phyloP scores from a whole-genome alignment of 73 alveolate species.

The Paramecium sexaurelia region DNA sequence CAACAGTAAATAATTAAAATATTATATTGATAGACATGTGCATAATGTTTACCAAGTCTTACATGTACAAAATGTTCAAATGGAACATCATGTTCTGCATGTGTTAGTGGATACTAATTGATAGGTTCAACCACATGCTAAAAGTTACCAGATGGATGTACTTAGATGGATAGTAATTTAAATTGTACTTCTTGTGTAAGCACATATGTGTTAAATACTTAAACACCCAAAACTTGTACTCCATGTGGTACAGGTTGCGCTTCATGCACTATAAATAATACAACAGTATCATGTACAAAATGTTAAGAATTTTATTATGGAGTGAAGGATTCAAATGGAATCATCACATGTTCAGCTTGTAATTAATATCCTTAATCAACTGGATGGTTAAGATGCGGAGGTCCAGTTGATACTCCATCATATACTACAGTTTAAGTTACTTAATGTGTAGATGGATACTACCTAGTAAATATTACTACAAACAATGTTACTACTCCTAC shows the following conservation, averaged over 20 bases:
- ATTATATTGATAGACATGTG: background rate
- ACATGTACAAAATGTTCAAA: background rate
- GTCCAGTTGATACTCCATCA: background rate
- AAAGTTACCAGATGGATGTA: background rate
- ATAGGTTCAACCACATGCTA: background rate
- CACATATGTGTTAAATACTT: background rate
- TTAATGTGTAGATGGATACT: conserved; percentile 22
- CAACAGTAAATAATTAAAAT: background rate
- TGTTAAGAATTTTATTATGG: conserved; percentile 8
- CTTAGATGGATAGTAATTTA: background rate
- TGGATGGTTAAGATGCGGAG: conserved; percentile 41
- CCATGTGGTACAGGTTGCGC: conserved; percentile 22
- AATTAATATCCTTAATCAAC: background rate
- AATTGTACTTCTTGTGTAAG: background rate
- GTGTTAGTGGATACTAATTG: background rate
- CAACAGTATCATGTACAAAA: background rate
- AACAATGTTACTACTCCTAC: background rate
- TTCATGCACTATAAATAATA: background rate
- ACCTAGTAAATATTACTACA: background rate
- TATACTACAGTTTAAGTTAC: background rate
- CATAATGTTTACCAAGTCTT: background rate
- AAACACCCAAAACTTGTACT: conserved; percentile 23
- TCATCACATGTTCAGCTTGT: background rate
- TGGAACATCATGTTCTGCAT: background rate
- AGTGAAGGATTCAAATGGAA: background rate